Conservation (phyloP, 2,329 filamentous ascomycete species). For the Neofusicoccum kwambonambiense region DNA sequence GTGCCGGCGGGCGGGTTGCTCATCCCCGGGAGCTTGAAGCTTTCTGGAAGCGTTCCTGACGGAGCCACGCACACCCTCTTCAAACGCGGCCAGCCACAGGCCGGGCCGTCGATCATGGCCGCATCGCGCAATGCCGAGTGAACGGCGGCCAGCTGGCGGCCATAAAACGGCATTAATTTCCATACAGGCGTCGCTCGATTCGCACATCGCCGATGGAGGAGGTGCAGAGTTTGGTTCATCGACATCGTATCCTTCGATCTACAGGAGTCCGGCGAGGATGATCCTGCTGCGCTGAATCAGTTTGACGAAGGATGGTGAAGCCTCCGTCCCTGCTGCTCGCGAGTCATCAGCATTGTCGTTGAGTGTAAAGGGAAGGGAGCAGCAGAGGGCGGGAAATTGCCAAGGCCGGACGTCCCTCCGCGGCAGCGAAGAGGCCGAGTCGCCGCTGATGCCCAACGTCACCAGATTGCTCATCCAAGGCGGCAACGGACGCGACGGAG, state of each 20-base stretch:
- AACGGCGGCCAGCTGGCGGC: not conserved
- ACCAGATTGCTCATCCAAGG: not conserved
- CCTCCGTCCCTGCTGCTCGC: not conserved
- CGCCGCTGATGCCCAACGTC: conserved; percentile 12
- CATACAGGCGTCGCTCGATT: not conserved
- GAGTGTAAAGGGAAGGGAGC: not conserved
- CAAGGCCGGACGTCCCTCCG: conserved; percentile 7
- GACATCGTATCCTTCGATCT: not conserved
- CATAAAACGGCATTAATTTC: conserved; percentile 1
- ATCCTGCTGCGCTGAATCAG: conserved; percentile 8
- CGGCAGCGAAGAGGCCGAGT: not conserved
- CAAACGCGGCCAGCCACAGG: not conserved
- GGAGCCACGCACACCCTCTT: not conserved
- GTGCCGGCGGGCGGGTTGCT: not conserved
- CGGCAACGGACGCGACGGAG: not conserved
- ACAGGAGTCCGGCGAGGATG: conserved; percentile 4
- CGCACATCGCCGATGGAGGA: not conserved
- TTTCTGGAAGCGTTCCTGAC: conserved; percentile 16
- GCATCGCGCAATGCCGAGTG: conserved; percentile 4
- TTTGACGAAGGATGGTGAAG: not conserved
- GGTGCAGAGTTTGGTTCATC: not conserved
- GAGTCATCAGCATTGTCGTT: not conserved
- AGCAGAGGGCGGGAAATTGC: conserved; percentile 3
- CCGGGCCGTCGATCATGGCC: conserved; percentile 1
- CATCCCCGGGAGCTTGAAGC: not conserved